A percentile compares a stretch with the other conserved stretches of the same genome.
Conservation (phyloP, 768 basidiomycete species). For the Tremella yokohamensis region DNA sequence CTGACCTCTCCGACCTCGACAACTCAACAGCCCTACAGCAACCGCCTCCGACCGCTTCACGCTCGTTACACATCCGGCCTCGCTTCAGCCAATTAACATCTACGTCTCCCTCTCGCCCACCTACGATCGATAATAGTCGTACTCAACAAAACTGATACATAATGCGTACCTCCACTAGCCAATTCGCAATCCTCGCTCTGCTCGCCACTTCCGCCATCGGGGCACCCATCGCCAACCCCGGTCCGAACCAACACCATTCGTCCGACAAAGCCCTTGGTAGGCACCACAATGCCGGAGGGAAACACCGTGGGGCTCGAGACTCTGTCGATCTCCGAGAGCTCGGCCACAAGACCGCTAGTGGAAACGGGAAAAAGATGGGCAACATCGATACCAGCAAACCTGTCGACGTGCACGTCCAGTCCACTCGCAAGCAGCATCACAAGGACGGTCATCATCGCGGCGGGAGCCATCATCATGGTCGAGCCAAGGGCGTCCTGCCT, state of each 20-base stretch:
- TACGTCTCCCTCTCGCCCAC: not conserved
- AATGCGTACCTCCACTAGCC: conserved; percentile 20
- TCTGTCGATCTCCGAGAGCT: not conserved
- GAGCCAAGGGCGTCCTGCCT: no score
- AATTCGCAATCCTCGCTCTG: conserved; percentile 22
- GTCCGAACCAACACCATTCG: conserved; percentile 8
- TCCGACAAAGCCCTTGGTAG: conserved; percentile 6
- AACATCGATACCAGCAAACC: not conserved
- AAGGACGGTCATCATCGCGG: not conserved
- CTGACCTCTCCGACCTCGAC: no score
- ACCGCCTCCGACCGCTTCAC: not conserved
- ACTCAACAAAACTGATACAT: not conserved
- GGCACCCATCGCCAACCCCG: conserved; percentile 6
- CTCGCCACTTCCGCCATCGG: conserved; percentile 18
- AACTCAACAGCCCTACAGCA: no score
- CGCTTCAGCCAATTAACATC: not conserved
- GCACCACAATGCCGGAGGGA: not conserved
- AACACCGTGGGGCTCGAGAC: not conserved
- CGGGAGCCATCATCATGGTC: not conserved
- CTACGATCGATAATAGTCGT: no score
- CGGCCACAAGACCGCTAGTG: not conserved
- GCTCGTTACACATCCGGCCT: not conserved
- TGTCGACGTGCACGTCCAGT: not conserved
- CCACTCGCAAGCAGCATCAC: not conserved
- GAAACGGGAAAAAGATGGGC: not conserved